phyloP scores from a whole-genome alignment of 2,329 filamentous ascomycete species.

The Fonsecaea nubica region DNA sequence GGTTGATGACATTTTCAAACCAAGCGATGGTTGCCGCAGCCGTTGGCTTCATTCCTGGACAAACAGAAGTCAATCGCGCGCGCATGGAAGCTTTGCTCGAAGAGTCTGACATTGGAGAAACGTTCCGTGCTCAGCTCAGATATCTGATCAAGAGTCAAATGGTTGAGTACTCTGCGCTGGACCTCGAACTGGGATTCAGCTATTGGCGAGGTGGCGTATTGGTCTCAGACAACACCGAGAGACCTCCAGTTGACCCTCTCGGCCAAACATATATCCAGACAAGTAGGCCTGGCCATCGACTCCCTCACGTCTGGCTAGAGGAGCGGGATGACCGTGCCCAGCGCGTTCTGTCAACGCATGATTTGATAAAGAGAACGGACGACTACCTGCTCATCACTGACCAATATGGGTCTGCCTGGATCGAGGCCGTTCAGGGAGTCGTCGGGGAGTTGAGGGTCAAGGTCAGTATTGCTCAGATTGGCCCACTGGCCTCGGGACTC shows the following conservation, averaged over 20 bases:
- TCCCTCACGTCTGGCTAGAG: slow-evolving; percentile 12
- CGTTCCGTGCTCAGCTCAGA: slow-evolving; percentile 1
- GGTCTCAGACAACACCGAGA: background rate
- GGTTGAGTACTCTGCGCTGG: slow-evolving; percentile 6
- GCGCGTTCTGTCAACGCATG: slow-evolving; percentile 8
- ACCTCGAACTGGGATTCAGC: slow-evolving; percentile 14
- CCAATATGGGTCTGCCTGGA: slow-evolving; percentile 7
- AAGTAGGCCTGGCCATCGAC: slow-evolving; percentile 2
- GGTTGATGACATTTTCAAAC: slow-evolving; percentile 9
- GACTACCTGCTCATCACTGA: slow-evolving; percentile 15
- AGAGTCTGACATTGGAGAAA: slow-evolving; percentile 2
- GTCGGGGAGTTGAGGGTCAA: background rate
- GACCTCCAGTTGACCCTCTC: slow-evolving; percentile 7
- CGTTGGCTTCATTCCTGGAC: slow-evolving; percentile 2
- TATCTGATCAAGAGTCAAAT: slow-evolving; percentile 2
- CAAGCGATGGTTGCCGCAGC: slow-evolving; percentile 1
- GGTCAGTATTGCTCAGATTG: slow-evolving; percentile 14
- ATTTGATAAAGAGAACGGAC: background rate
- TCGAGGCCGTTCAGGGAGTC: background rate
- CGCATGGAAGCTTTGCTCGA: slow-evolving; percentile 1
- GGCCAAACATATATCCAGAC: slow-evolving; percentile 7
- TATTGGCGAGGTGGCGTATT: slow-evolving; percentile 14
- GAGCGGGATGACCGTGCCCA: background rate
- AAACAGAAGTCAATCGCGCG: slow-evolving; percentile 1
- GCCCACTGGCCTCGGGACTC: slow-evolving; percentile 8